Base-by-base conservation (phyloP, 495 filamentous ascomycete species). In the Oidiodendron maius region DNA sequence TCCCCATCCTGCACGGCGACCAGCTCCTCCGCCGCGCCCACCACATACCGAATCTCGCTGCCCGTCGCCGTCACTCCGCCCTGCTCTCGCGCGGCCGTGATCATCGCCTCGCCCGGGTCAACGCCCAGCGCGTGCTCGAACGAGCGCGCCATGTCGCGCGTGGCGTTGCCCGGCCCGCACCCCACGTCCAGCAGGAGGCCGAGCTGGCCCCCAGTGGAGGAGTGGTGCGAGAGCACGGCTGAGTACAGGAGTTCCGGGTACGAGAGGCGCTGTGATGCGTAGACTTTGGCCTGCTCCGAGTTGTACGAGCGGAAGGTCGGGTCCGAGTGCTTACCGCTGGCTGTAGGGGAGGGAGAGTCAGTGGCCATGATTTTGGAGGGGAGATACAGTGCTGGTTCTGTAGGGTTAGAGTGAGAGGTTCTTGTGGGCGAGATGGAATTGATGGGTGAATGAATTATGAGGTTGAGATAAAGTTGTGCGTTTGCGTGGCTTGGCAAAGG, bases 101-200 rank as follows among this genome's bases (percentile, higher is more conserved):
- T 74, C 80, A 84, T 84, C 8, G 67, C 69, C 24, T 65, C 58
- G 9, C 69, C 70, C 0, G 77, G 64, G 48, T 84, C 80, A 13
- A 71, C 46, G 4, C 77, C 80, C 37, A 74, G 78, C 68, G 61
- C 81, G 73, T 25, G 79, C 70, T 21, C 82, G 78, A 37, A 81
- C 74, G 56, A 80, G 83, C 26, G 85, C 76, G 50, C 84, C 69
- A 53, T 83, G 74, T 24, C 84, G 80, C 20, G 86, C 71, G 20
- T 85, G 75, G 75, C 86, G 84, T 44, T 75, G 69, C 53, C 83
- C 78, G 39, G 81, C 78, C 74, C 66, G 59, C 76, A 78, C 17
- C 80, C 79, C 2, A 78, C 63, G 60, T 83, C 78, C 5, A 82
- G 49, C 1, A 80, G 40, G 1, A 61, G 63, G 10, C 63, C 52